Evolutionary conservation across 805 yeast genomes (phyloP), one percentile per base, ranked within the genome.

Genomic region (Saccharomycopsis sp.): DNA sequence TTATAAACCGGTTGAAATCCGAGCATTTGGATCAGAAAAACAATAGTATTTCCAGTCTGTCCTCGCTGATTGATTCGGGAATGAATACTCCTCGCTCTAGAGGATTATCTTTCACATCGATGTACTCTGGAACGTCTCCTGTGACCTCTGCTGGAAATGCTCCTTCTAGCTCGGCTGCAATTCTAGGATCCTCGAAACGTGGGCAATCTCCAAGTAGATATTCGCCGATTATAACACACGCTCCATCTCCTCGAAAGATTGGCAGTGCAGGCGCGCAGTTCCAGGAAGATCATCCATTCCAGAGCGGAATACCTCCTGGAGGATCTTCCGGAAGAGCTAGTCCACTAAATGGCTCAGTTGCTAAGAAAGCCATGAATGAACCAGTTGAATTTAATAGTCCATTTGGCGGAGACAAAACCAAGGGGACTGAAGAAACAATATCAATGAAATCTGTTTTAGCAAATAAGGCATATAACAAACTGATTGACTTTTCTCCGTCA

Each of bases 1-100:
- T 88, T 14, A 90, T 94, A 63, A 88, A 89, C 66, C 76, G 97
- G 62, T 79, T 94, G 68, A 88, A 91, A 67, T 85, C 78, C 34
- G 98, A 93, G 69, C 96, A 89, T 69, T 89, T 84, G 63, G 84
- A 82, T 64, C 75, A 72, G 62, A 75, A 72, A 57, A 56, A 55
- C 23, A 58, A 51, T 25, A 78, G 82, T 54, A 70, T 75, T 52
- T 76, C 85, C 5, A 54, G 58, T 9, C 53, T 57, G 1, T 72
- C 79, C 1, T 75, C 84, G 0, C 75, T 82, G 1, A 76, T 81
- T 2, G 82, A 76, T 7, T 71, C 76, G 0, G 61, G 58, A 9
- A 49, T 41, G 24, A 60, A 22, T 38, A 59, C 66, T 12, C 62
- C 69, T 9, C 67, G 78, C 58, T 71, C 77, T 47, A 69, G 70